Evolutionary conservation across 441 rosid genomes (phyloP), one percentile per base, ranked within the genome.

Genomic region (Eutrema salsugineum): DNA sequence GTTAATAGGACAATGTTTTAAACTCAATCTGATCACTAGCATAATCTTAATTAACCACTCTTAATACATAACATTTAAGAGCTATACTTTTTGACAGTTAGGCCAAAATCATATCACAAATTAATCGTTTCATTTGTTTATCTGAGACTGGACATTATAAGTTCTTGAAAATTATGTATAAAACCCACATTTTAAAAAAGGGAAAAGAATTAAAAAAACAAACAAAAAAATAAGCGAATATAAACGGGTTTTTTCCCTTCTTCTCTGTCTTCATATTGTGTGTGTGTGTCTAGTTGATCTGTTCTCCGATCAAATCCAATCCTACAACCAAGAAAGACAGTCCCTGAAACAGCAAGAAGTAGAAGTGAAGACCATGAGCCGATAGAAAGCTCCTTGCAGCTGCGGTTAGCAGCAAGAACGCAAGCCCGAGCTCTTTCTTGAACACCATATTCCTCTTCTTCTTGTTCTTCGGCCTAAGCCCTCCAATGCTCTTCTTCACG

Each of bases 231-330:
- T 75, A 75, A 66, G 51, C 16, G 49, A 44, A 27, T 75, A 75
- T 68, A 68, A 62, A 62, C 73, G 40, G 54, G 38, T 7, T 14
- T 60, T 46, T 11, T 28, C 40, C 9, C 16, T 67, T 42, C 42
- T 28, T 74, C 15, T 58, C 49, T 61, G 27, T 46, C 64, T 55
- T 62, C 22, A 3, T 32, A 54, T 28, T 5, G 39, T 62, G 35
- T 5, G 39, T 62, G 35, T 47, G 38, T n/a, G 49, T 69, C 71
- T 78, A 90, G 83, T 84, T 88, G 17, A 88, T 80, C 73, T 93
- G 98, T 89, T 93, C 98, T 22, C 98, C 98, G 57, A 93, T 93
- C 90, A 91, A 83, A 53, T 93, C 98, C 93, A 93, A 80, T 11
- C 98, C 98, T 58, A 91, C 87, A 30, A 79, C 89, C 48, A 93